These are phyloP conservation scores for Sambucus nigra DNA, from an alignment of 129 eudicot species.

Conservation along the genomic window DNA sequence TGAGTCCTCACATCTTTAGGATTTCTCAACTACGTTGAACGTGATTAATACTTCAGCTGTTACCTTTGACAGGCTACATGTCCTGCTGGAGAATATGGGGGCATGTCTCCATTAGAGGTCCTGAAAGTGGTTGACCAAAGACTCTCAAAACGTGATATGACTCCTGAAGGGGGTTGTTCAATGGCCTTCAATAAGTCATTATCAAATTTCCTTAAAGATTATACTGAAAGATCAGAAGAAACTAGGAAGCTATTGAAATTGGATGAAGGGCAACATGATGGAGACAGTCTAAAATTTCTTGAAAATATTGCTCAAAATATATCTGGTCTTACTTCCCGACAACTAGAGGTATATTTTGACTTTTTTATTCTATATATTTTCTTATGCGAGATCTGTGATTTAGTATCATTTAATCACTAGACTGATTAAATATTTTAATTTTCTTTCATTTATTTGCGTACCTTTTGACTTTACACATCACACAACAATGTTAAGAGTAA, in stretches of 20 bases:
- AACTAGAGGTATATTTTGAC: constrained; percentile 61
- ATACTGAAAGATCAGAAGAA: constrained; percentile 19
- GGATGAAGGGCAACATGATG: constrained; percentile 23
- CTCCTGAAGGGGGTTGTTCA: constrained; percentile 59
- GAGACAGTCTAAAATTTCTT: constrained; percentile 18
- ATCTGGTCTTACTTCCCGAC: constrained; percentile 55
- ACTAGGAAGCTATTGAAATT: constrained; percentile 29
- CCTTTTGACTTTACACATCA: no score
- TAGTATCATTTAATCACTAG: no score
- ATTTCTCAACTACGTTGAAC: not conserved
- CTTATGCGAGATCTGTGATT: no score
- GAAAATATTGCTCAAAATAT: constrained; percentile 52
- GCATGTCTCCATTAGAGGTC: constrained; percentile 51
- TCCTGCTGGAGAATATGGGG: constrained; percentile 42
- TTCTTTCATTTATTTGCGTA: no score
- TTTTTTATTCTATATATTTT: not conserved
- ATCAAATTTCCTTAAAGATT: constrained; percentile 31
- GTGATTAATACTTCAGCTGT: no score
- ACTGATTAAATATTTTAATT: no score
- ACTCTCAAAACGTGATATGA: constrained; percentile 41
- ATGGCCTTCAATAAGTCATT: constrained; percentile 33
- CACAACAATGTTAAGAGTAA: no score
- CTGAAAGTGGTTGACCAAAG: constrained; percentile 32
- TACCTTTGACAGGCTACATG: constrained; percentile 96
- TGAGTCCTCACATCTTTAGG: not conserved